phyloP scores from a whole-genome alignment of 2,329 filamentous ascomycete genomes.

The Colletotrichum kahawae region DNA sequence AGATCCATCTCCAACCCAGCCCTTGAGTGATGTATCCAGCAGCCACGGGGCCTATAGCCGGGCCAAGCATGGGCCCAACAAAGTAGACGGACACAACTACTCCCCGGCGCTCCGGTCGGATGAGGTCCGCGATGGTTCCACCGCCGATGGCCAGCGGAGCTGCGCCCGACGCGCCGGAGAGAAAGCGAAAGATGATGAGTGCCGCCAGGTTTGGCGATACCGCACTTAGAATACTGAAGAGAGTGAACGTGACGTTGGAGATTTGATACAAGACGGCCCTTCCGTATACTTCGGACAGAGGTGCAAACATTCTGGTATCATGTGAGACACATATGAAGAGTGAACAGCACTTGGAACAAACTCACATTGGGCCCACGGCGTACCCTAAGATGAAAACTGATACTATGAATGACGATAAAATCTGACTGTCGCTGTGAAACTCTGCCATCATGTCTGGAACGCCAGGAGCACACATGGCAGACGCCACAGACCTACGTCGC shows the following conservation, averaged over 20 bases:
- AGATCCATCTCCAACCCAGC: slow-evolving; percentile 54
- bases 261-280: slow-evolving; percentile 53
- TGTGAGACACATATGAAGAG: not conserved
- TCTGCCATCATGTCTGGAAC: slow-evolving; percentile 54
- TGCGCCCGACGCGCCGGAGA: not conserved
- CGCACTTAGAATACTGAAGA: slow-evolving; percentile 34
- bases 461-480: slow-evolving; percentile 62
- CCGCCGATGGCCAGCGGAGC: slow-evolving; percentile 50
- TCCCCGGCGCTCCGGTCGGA: slow-evolving; percentile 60
- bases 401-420: slow-evolving; percentile 56
- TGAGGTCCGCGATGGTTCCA: slow-evolving; percentile 71
- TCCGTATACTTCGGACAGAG: slow-evolving; percentile 66
- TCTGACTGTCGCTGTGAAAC: slow-evolving; percentile 48
- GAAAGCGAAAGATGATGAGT: slow-evolving; percentile 56
- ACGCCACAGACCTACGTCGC: slow-evolving; percentile 19
- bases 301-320: slow-evolving; percentile 51
- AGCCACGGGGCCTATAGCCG: slow-evolving; percentile 49
- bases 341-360: not conserved
- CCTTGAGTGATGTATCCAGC: slow-evolving; percentile 47
- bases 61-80: slow-evolving; percentile 49
- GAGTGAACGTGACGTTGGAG: slow-evolving; percentile 49
- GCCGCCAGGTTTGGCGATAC: slow-evolving; percentile 32
- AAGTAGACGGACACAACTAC: slow-evolving; percentile 57
- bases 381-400: slow-evolving; percentile 70
- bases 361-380: slow-evolving; percentile 56